Conservation (phyloP, 768 basidiomycete genomes). For the Termitomyces sp. region DNA sequence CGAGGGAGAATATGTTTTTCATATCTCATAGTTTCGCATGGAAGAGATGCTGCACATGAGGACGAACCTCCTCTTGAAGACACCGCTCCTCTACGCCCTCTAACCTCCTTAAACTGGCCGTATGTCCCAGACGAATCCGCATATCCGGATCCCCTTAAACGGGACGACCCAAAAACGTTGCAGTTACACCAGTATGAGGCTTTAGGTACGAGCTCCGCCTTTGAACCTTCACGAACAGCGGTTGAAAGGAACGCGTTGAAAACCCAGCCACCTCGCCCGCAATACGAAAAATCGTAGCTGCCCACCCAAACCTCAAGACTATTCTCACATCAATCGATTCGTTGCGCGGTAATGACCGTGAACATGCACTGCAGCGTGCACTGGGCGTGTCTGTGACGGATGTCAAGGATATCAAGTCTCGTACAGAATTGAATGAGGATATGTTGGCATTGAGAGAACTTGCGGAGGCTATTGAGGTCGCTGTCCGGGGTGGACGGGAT, state of each 20-base stretch:
- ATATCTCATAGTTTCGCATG: slow-evolving; percentile 1
- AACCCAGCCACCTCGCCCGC: slow-evolving; percentile 57
- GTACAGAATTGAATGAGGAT: no score
- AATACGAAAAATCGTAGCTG: slow-evolving; percentile 49
- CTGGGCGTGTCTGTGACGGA: slow-evolving; percentile 52
- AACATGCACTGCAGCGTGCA: slow-evolving; percentile 57
- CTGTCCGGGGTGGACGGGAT: slow-evolving; percentile 51
- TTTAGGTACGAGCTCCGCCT: slow-evolving; percentile 45
- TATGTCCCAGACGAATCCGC: slow-evolving; percentile 78
- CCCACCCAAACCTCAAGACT: slow-evolving; percentile 44
- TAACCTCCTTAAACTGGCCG: slow-evolving; percentile 81
- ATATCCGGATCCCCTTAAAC: slow-evolving; percentile 77
- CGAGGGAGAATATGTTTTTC: not conserved
- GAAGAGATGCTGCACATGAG: not conserved
- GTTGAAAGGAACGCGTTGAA: not conserved
- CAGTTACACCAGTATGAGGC: slow-evolving; percentile 72
- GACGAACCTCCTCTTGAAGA: slow-evolving; percentile 24
- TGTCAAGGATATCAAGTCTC: slow-evolving; percentile 25
- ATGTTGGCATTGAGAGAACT: slow-evolving; percentile 46
- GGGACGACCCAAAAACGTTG: slow-evolving; percentile 80
- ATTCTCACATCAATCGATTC: slow-evolving; percentile 55
- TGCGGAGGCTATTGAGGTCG: slow-evolving; percentile 62
- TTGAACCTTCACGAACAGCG: not conserved
- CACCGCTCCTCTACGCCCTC: slow-evolving; percentile 45
- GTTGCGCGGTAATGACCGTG: slow-evolving; percentile 59